A percentile compares a stretch with the other conserved stretches of the same genome.
Evolutionary conservation across 495 filamentous ascomycete species (phyloP).

Genomic region (Pyrenopolyporus hunteri): DNA sequence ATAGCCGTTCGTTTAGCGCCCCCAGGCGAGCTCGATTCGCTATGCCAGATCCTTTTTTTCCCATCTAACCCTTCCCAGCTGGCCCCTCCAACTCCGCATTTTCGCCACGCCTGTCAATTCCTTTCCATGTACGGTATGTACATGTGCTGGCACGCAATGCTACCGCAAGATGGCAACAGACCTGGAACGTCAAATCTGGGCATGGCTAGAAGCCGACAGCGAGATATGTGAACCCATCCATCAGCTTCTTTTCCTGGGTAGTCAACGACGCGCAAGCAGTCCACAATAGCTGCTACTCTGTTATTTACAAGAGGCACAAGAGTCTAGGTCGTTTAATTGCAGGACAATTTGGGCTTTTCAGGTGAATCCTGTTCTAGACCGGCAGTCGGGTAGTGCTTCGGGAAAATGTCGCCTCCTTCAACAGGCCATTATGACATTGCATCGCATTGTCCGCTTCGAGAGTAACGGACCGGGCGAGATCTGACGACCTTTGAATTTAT

Average conservation of each 20-base stretch:
- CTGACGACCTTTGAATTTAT: conserved; percentile 17
- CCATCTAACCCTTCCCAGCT: conserved; percentile 22
- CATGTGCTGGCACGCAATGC: conserved; percentile 34
- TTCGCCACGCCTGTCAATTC: conserved; percentile 29
- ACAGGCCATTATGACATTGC: conserved; percentile 11
- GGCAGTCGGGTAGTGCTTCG: conserved; percentile 1
- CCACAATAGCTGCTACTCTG: conserved; percentile 30
- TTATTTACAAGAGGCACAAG: conserved; percentile 19
- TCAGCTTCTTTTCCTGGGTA: conserved; percentile 19
- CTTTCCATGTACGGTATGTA: too few species aligned
- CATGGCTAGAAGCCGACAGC: conserved; percentile 23
- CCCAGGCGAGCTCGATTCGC: conserved; percentile 20
- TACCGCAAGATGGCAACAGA: conserved; percentile 28
- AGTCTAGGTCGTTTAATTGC: conserved; percentile 10
- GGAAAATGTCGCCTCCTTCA: conserved; percentile 2
- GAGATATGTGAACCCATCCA: conserved; percentile 10
- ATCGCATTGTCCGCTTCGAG: conserved; percentile 9
- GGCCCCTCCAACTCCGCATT: conserved; percentile 38
- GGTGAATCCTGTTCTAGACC: conserved; percentile 15
- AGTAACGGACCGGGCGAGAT: conserved; percentile 12
- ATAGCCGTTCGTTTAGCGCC: conserved; percentile 29
- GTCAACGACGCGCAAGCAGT: conserved; percentile 31
- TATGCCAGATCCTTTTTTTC: conserved; percentile 6
- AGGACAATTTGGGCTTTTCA: neutral
- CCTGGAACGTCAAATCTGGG: conserved; percentile 26